Evolutionary conservation across 495 filamentous ascomycete species (phyloP).

Genomic region (Penicillium simplicissimum): DNA sequence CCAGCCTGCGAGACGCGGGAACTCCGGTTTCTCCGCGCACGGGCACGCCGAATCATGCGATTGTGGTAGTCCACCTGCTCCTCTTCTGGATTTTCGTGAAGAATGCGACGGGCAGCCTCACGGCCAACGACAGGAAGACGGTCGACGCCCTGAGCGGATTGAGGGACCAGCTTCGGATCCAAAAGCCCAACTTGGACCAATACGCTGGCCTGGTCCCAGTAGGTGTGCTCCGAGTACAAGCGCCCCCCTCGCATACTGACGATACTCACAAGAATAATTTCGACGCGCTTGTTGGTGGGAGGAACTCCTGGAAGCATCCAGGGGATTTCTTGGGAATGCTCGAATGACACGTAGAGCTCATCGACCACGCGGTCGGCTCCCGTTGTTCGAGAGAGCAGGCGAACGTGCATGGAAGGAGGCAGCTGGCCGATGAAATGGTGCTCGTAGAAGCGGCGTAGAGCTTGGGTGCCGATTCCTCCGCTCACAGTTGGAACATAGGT

Average conservation of each 20-base stretch:
- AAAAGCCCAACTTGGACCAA: slow-evolving; percentile 75
- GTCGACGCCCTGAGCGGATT: slow-evolving; percentile 50
- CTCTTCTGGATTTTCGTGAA: slow-evolving; percentile 55
- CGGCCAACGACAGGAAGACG: slow-evolving; percentile 70
- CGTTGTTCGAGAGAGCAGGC: slow-evolving; percentile 69
- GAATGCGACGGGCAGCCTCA: slow-evolving; percentile 65
- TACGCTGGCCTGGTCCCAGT: slow-evolving; percentile 86
- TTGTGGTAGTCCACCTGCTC: slow-evolving; percentile 46
- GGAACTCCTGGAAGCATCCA: slow-evolving; percentile 83
- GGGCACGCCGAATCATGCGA: slow-evolving; percentile 38
- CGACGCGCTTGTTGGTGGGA: slow-evolving; percentile 65
- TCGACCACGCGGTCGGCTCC: slow-evolving; percentile 63
- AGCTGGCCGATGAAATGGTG: slow-evolving; percentile 72
- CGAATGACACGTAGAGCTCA: slow-evolving; percentile 61
- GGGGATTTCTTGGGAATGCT: slow-evolving; percentile 69
- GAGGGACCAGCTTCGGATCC: slow-evolving; percentile 58
- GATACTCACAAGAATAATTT: slow-evolving; percentile 72
- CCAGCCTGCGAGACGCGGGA: slow-evolving; percentile 15
- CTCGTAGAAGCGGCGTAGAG: slow-evolving; percentile 71
- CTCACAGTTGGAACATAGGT: slow-evolving; percentile 62
- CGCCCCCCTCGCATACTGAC: slow-evolving; percentile 73
- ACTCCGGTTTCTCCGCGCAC: slow-evolving; percentile 18
- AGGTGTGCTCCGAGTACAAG: slow-evolving; percentile 79
- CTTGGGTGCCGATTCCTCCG: slow-evolving; percentile 69
- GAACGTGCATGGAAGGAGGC: slow-evolving; percentile 64